These are phyloP conservation scores for Magnusiomyces magnusii DNA, from an alignment of 1,139 yeast species.

Conservation along the genomic window DNA sequence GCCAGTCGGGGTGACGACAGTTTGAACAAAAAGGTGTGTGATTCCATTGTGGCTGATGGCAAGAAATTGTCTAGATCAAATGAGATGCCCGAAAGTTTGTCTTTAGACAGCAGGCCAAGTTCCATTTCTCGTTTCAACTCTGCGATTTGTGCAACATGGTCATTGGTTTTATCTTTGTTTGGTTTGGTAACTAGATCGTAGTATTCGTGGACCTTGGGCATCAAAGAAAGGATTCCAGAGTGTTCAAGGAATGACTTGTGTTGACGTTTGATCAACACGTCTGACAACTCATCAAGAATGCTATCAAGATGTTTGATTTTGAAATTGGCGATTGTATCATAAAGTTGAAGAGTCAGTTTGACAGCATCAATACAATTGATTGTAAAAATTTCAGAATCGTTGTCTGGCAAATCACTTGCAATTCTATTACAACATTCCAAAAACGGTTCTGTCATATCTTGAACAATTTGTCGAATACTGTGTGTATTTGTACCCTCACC, in stretches of 20 bases:
- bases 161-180: slow-evolving; percentile 5
- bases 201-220: slow-evolving; percentile 3
- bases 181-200: not conserved
- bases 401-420: slow-evolving; percentile 23
- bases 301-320: slow-evolving; percentile 31
- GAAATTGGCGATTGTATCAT: slow-evolving; percentile 26
- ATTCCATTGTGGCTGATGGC: slow-evolving; percentile 33
- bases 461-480: slow-evolving; percentile 25
- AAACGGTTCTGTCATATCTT: slow-evolving; percentile 33
- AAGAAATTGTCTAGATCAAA: slow-evolving; percentile 32
- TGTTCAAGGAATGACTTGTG: slow-evolving; percentile 23
- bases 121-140: slow-evolving; percentile 8
- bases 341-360: slow-evolving; percentile 29
- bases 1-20: slow-evolving; percentile 33
- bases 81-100: slow-evolving; percentile 33
- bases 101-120: slow-evolving; percentile 12
- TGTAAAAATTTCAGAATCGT: slow-evolving; percentile 29
- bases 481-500: not conserved
- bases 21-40: slow-evolving; percentile 26
- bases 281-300: slow-evolving; percentile 27
- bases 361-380: slow-evolving; percentile 35
- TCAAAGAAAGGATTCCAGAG: slow-evolving; percentile 23
- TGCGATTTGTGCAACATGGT: not conserved
- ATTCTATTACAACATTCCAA: slow-evolving; percentile 31
- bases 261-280: slow-evolving; percentile 28